Percentiles rank a stretch among this genome's conserved stretches.
Conservation (phyloP, 1,284 basidiomycete species). For the Ustilago vetiveriae region DNA sequence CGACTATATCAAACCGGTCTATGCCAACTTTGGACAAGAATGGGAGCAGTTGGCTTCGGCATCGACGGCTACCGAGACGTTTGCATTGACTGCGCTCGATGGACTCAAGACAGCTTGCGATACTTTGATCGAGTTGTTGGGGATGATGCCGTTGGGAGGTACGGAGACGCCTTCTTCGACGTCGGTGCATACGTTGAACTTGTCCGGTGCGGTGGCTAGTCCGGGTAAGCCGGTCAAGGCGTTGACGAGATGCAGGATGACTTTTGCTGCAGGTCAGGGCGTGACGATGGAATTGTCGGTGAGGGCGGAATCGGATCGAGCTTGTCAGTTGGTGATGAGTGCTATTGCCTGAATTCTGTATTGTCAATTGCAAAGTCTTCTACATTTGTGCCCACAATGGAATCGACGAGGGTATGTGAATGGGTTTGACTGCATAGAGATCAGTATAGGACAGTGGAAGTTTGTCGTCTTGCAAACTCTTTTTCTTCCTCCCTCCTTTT, state of each 20-base stretch:
- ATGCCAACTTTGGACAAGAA: conserved; percentile 88
- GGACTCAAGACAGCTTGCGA: conserved; percentile 87
- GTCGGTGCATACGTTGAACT: conserved; percentile 91
- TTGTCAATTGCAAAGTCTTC: not conserved
- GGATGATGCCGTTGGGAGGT: conserved; percentile 90
- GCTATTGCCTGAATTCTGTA: conserved; percentile 73
- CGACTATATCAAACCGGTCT: conserved; percentile 92
- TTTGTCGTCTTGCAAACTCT: conserved; percentile 25
- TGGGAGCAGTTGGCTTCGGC: conserved; percentile 83
- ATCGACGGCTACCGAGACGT: conserved; percentile 82
- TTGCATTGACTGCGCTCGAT: conserved; percentile 90
- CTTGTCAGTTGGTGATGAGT: conserved; percentile 84
- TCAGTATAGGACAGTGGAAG: conserved; percentile 32
- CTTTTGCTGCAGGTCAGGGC: conserved; percentile 84
- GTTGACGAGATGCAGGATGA: conserved; percentile 93
- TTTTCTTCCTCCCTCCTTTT: conserved; percentile 42
- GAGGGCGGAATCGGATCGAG: conserved; percentile 88
- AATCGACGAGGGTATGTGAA: not conserved
- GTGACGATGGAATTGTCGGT: conserved; percentile 95
- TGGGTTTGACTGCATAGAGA: not conserved
- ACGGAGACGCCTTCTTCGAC: conserved; percentile 72
- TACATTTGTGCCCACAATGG: no score
- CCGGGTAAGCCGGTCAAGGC: conserved; percentile 87
- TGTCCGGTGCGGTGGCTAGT: conserved; percentile 85
- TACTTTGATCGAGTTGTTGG: conserved; percentile 89